A percentile compares a stretch with the other conserved stretches of the same genome.
Evolutionary conservation across 352 stramenopile genomes (phyloP).

Genomic region (Globisporangium nagaii): DNA sequence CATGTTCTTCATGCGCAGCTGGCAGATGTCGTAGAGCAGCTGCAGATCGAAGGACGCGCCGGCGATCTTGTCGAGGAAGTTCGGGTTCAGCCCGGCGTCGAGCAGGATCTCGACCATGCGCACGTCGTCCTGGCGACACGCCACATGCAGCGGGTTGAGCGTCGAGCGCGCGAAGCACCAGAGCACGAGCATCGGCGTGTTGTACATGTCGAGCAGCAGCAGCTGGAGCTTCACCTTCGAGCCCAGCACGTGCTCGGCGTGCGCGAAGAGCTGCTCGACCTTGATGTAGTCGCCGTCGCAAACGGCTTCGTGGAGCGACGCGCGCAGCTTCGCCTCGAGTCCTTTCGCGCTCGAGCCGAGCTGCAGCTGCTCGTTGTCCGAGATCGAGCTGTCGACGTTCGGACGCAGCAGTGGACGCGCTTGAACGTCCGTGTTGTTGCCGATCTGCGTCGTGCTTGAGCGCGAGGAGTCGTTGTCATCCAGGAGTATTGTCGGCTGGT

Average conservation of each 20-base stretch:
- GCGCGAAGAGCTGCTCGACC: conserved; percentile 37
- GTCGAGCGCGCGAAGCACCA: conserved; percentile 68
- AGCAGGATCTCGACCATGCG: conserved; percentile 50
- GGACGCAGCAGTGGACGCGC: conserved; percentile 24
- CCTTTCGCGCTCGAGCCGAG: conserved; percentile 27
- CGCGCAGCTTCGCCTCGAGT: conserved; percentile 42
- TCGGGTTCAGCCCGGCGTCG: conserved; percentile 56
- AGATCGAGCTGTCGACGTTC: conserved; percentile 34
- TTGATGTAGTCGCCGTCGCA: conserved; percentile 33
- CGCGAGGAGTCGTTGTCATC: conserved; percentile 2
- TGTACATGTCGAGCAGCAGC: conserved; percentile 69
- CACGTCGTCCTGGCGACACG: conserved; percentile 55
- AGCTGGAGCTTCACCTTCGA: conserved; percentile 61
- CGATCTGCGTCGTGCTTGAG: not conserved
- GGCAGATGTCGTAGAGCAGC: conserved; percentile 61
- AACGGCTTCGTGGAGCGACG: conserved; percentile 42
- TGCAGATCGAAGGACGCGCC: conserved; percentile 53
- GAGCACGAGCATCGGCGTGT: conserved; percentile 43
- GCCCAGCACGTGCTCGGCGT: conserved; percentile 45
- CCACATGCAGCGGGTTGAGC: conserved; percentile 69
- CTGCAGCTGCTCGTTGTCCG: conserved; percentile 31
- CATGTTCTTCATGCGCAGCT: conserved; percentile 58
- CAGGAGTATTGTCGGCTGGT: conserved; percentile 17
- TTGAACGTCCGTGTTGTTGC: conserved; percentile 2
- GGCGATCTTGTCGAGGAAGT: conserved; percentile 77